Evolutionary conservation across 805 yeast genomes (phyloP), one percentile per base, ranked within the genome.

Genomic region (Cyberlindnera suaveolens): DNA sequence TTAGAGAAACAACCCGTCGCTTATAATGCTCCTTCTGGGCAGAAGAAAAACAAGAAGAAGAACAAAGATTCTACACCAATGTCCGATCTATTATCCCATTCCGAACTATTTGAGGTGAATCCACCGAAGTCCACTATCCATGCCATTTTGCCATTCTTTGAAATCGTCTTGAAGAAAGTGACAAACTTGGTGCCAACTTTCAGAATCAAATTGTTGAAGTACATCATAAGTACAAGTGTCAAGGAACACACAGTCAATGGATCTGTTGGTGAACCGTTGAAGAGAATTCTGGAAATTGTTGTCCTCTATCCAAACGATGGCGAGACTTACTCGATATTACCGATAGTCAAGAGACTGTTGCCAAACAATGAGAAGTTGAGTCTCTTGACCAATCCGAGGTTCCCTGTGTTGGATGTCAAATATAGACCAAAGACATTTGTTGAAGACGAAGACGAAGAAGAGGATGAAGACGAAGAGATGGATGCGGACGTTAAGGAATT

Each of bases 331-430:
- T 80, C 88, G 13, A 69, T 85, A 27, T 67, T 85, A 47, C 96
- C 96, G 8, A 77, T 90, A 45, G 82, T 84, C 1, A 61, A 77
- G 11, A 64, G 68, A 3, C 55, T 84, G 6, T 58, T 83, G 46
- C 61, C 71, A 13, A 60, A 66, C 34, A 77, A 78, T 54, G 73
- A 69, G 8, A 57, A 75, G 17, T 58, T 81, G 34, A 77, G 85
- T 54, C 68, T 83, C 1, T 68, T 86, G 52, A 72, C 77, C 42
- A 83, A 84, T 53, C 95, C 96, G 34, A 70, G 93, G 54, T 75
- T 87, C 52, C 96, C 96, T 49, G 46, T 58, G 41, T 31, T 53
- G 47, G 56, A 57, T 26, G 39, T 41, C 8, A 50, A 49, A 14
- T 54, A 47, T 39, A 53, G 54, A 34, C 49, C 34, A 5, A 50